These are phyloP conservation scores for Allomyces macrogynus DNA, from an alignment of 192 early-diverging fungal genomes.

Conservation along the genomic window DNA sequence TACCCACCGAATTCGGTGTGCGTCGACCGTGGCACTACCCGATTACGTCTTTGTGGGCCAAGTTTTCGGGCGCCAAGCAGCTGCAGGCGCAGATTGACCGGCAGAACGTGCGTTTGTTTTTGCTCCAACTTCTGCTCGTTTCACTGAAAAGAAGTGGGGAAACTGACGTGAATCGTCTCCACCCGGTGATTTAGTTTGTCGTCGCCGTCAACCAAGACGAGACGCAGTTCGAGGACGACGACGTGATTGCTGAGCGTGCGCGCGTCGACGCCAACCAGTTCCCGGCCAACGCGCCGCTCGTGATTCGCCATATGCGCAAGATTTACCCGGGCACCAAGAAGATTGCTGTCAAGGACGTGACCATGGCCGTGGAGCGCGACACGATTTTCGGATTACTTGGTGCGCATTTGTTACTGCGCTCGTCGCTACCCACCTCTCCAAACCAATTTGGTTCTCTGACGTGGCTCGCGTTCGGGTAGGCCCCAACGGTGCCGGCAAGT, in stretches of 20 bases:
- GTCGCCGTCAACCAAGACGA: slow-evolving; percentile 17
- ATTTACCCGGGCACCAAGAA: slow-evolving; percentile 32
- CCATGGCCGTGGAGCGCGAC: slow-evolving; percentile 35
- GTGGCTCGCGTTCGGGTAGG: slow-evolving; percentile 7
- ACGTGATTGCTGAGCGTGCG: slow-evolving; percentile 37
- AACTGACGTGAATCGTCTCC: no score
- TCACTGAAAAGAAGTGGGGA: no score
- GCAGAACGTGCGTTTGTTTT: background rate
- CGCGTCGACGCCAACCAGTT: slow-evolving; percentile 22
- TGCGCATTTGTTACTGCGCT: no score
- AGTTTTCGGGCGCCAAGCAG: slow-evolving; percentile 10
- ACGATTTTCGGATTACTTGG: slow-evolving; percentile 41
- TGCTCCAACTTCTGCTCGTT: no score
- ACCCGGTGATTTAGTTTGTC: background rate
- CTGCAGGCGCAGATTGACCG: background rate
- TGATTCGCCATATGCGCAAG: slow-evolving; percentile 34
- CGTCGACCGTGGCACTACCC: slow-evolving; percentile 38
- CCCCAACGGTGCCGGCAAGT: slow-evolving; percentile 51
- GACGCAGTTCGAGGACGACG: slow-evolving; percentile 34
- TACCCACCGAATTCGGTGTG: slow-evolving; percentile 48
- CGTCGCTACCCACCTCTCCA: no score
- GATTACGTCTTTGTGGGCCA: slow-evolving; percentile 9
- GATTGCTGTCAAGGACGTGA: slow-evolving; percentile 41
- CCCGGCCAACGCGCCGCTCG: slow-evolving; percentile 21
- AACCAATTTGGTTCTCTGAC: no score